These are phyloP conservation scores for Biscogniauxia mediterranea DNA, from an alignment of 2,329 filamentous ascomycete genomes.

Conservation along the genomic window DNA sequence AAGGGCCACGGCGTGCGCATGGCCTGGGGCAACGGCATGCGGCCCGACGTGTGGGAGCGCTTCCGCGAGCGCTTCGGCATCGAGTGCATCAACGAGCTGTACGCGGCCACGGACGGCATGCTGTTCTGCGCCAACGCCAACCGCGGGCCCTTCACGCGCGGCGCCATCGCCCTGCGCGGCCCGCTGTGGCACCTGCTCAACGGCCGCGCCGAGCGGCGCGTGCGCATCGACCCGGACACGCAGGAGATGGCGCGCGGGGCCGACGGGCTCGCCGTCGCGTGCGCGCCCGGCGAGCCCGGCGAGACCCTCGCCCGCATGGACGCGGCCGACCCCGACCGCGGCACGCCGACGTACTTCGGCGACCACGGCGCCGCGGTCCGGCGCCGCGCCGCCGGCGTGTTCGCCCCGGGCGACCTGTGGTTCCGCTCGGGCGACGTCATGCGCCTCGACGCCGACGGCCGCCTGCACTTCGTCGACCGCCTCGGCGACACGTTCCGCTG, in stretches of 20 bases:
- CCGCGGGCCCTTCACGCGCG: slow-evolving; percentile 58
- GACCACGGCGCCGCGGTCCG: slow-evolving; percentile 61
- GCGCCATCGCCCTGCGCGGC: slow-evolving; percentile 68
- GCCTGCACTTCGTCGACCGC: slow-evolving; percentile 66
- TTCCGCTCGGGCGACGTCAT: slow-evolving; percentile 68
- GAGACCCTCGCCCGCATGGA: slow-evolving; percentile 65
- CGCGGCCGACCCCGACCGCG: slow-evolving; percentile 53
- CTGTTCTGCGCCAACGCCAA: slow-evolving; percentile 57
- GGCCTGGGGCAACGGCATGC: slow-evolving; percentile 65
- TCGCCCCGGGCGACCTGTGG: slow-evolving; percentile 65
- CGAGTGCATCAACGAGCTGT: slow-evolving; percentile 66
- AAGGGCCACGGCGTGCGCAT: slow-evolving; percentile 53
- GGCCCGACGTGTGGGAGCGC: slow-evolving; percentile 65
- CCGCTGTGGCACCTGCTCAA: slow-evolving; percentile 52
- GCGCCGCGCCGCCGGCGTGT: slow-evolving; percentile 62
- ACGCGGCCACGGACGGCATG: slow-evolving; percentile 72
- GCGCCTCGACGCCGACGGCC: slow-evolving; percentile 56
- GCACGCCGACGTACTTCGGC: slow-evolving; percentile 57
- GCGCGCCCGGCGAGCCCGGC: slow-evolving; percentile 61
- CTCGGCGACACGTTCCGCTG: slow-evolving; percentile 73
- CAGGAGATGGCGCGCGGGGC: slow-evolving; percentile 64
- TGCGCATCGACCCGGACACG: slow-evolving; percentile 66
- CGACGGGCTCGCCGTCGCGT: slow-evolving; percentile 63
- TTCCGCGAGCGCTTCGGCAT: slow-evolving; percentile 64
- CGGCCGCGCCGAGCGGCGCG: slow-evolving; percentile 58